These are phyloP conservation scores for Rhodamnia argentea DNA, from an alignment of 345 rosid genomes.

Conservation along the genomic window DNA sequence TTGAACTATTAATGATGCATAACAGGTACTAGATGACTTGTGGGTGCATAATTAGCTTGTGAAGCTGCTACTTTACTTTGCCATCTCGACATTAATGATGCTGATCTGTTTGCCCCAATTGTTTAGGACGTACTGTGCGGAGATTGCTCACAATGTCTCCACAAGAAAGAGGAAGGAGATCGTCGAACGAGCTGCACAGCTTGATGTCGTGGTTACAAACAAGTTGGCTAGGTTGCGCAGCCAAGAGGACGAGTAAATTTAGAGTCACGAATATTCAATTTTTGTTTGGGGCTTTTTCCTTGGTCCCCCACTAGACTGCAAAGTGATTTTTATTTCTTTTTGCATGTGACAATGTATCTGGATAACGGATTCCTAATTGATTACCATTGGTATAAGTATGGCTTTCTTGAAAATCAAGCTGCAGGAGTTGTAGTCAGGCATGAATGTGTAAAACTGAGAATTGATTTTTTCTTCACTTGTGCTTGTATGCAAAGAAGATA, in stretches of 20 bases:
- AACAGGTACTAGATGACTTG: conserved; percentile 38
- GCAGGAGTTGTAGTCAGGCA: background rate
- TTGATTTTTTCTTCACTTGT: background rate
- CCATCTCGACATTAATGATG: background rate
- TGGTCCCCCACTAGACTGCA: background rate
- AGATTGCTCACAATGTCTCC: conserved; percentile 77
- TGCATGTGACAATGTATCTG: background rate
- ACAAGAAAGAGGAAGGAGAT: conserved; percentile 78
- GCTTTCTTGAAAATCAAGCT: background rate
- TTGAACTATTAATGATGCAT: conserved; percentile 88
- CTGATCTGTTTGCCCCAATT: background rate
- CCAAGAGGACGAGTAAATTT: conserved; percentile 67
- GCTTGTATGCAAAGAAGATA: background rate
- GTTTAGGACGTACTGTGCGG: conserved; percentile 70
- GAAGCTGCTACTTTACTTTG: background rate
- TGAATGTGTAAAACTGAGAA: background rate
- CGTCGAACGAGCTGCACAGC: conserved; percentile 77
- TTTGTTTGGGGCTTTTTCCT: background rate
- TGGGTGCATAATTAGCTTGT: background rate
- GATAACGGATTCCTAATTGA: background rate
- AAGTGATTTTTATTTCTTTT: background rate
- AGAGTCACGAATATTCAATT: background rate
- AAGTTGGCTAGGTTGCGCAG: conserved; percentile 65
- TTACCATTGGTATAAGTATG: background rate
- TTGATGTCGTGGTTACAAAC: conserved; percentile 66